Evolutionary conservation across 495 filamentous ascomycete species (phyloP).

Genomic region (Talaromyces stipitatus): DNA sequence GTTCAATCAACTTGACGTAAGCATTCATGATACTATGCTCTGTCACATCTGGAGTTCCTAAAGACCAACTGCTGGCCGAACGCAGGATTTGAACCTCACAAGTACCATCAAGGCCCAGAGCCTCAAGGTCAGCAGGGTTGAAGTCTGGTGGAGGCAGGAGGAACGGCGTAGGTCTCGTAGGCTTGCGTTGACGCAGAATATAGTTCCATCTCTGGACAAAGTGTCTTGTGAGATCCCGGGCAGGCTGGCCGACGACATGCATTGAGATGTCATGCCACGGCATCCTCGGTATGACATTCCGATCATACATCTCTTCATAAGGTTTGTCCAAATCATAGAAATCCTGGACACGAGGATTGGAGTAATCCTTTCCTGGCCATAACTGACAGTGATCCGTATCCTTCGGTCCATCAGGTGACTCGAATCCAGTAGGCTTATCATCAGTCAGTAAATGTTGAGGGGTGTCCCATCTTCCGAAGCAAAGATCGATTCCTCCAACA

Average conservation of each 20-base stretch:
- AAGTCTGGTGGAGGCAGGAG: constrained; percentile 91
- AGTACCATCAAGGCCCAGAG: constrained; percentile 80
- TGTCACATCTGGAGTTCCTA: constrained; percentile 71
- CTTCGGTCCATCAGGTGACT: constrained; percentile 64
- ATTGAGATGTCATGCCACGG: constrained; percentile 99
- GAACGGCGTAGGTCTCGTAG: constrained; percentile 89
- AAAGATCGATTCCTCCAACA: constrained; percentile 92
- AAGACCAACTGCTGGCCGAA: constrained; percentile 84
- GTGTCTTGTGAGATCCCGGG: constrained; percentile 86
- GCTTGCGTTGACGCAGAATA: constrained; percentile 85
- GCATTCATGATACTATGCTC: constrained; percentile 95
- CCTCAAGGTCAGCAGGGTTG: constrained; percentile 73
- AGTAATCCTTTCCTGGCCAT: constrained; percentile 98
- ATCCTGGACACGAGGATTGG: constrained; percentile 89
- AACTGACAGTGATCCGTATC: constrained; percentile 93
- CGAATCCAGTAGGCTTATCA: constrained; percentile 93
- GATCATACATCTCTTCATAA: constrained; percentile 99
- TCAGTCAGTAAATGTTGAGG: constrained; percentile 85
- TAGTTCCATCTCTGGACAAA: constrained; percentile 99
- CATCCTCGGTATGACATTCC: constrained; percentile 82
- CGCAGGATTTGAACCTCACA: constrained; percentile 95
- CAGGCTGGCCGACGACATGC: constrained; percentile 96
- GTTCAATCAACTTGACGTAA: constrained; percentile 88
- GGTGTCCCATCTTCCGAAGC: constrained; percentile 96
- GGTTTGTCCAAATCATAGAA: constrained; percentile 92